Evolutionary conservation across 805 yeast genomes (phyloP), one percentile per base, ranked within the genome.

Genomic region (Cyberlindnera subsufficiens): DNA sequence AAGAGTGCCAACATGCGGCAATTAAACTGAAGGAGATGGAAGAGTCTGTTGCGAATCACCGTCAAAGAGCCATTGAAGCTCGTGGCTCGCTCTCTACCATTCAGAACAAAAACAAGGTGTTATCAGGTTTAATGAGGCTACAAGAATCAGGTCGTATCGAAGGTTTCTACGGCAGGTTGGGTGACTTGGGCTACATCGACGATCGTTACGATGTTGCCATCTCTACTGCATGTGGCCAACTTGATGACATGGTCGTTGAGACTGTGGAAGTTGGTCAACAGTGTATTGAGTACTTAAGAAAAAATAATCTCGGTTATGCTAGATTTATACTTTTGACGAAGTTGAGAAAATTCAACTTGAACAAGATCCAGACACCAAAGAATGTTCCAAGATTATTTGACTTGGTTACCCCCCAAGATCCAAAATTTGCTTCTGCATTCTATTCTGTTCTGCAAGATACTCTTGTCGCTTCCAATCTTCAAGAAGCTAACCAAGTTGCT

Each of bases 221-320:
- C 8, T 89, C 98, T 0, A 93, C 98, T 0, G 98, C 96, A 0
- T 88, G 93, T 51, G 89, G 95, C 1, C 81, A 90, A 8, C 69
- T 93, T 44, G 95, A 91, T 59, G 91, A 95, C 48, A 80, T 89
- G 72, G 98, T 93, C 15, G 98, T 93, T 3, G 97, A 89, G 38
- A 74, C 77, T 4, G 78, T 81, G 3, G 78, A 75, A 41, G 77
- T 80, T 40, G 95, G 88, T 6, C 84, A 80, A 51, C 77, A 72
- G 43, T 85, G 95, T 59, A 84, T 93, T 42, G 91, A 86, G 34
- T 82, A 86, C 55, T 72, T 93, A 57, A 72, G 97, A 44, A 81
- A 81, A 56, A 84, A 85, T 53, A 80, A 80, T 47, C 69, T 91
- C 19, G 99, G 99, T 1, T 82, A 90, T 49, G 96, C 96, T 7